Evolutionary conservation across 192 early-diverging fungal genomes (phyloP), one percentile per base, ranked within the genome.

Genomic region (Coemansia guatemalensis): DNA sequence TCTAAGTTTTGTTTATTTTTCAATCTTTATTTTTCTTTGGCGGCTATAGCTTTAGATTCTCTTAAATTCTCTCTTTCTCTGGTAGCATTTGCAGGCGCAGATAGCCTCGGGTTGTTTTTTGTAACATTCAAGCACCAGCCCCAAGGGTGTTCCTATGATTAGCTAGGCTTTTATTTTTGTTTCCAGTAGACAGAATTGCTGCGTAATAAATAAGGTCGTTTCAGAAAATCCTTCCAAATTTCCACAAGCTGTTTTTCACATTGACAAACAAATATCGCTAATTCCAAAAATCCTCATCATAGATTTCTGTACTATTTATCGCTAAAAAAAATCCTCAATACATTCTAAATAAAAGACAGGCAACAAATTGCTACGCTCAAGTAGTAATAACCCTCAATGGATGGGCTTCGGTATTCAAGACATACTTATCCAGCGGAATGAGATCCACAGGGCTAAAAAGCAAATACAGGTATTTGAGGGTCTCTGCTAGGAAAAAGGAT

Each of bases 401-500:
- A 77, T 97, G 96, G 22, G 93, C 95, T 73, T 97, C 96, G 3
- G 96, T 99, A 67, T 93, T 99, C 63, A 97, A 87, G 4, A 98
- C 93, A 79, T 86, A 95, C 71, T 91, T 69, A 58, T 92, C 88
- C 35, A 96, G 76, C 8, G 90, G 74, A 32, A 94, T 65, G 7
- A 84, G 55, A 62, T 87, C 73, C 27, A 83, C 73, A 18, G 87
- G 74, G n/a, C 84, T 85, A 69, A 94, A 97, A 52, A 97, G 82
- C 67, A 98, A 62, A 71, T 93, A 98, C 24, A 95, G 81, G 71
- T 98, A 98, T 78, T 98, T 98, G 61, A 98, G 85, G 0, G 95
- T 96, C 71, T 98, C 96, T 0, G 95, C 94, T 60, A 96, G 71
- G 67, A 98, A 95, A 76, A 95, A 98, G 39, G 89, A 88, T 53